Evolutionary conservation across 495 filamentous ascomycete genomes (phyloP).

Genomic region (Stereocaulon alpinum): DNA sequence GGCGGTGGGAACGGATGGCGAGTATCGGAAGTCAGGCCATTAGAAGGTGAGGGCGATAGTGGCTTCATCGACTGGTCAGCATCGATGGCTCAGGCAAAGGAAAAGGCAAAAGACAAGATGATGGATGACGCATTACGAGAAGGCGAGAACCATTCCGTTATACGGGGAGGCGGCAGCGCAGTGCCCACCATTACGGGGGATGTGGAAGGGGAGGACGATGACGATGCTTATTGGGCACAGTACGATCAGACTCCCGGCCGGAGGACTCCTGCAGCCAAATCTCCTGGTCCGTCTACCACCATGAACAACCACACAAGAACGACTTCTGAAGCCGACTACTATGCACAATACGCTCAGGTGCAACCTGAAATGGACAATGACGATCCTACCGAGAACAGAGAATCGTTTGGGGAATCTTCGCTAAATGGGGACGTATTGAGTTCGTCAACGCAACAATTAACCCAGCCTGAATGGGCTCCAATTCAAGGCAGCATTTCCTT

Average conservation of each 20-base stretch:
- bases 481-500: background rate
- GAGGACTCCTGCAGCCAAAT: slow-evolving; percentile 35
- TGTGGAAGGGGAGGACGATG: slow-evolving; percentile 53
- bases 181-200: slow-evolving; percentile 18
- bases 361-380: slow-evolving; percentile 87
- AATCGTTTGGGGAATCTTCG: slow-evolving; percentile 41
- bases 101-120: slow-evolving; percentile 29
- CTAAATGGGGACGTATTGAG: slow-evolving; percentile 42
- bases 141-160: slow-evolving; percentile 17
- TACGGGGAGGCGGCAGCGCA: background rate
- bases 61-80: slow-evolving; percentile 39
- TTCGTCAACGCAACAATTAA: slow-evolving; percentile 30
- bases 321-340: slow-evolving; percentile 66
- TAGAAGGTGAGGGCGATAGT: slow-evolving; percentile 33
- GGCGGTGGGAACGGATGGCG: slow-evolving; percentile 68
- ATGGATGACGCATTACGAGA: slow-evolving; percentile 32
- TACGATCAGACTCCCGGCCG: slow-evolving; percentile 79
- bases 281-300: slow-evolving; percentile 43
- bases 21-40: slow-evolving; percentile 64
- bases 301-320: slow-evolving; percentile 29
- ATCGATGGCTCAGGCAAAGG: slow-evolving; percentile 44
- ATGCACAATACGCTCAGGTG: slow-evolving; percentile 74
- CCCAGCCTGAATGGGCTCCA: slow-evolving; percentile 22
- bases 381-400: slow-evolving; percentile 57
- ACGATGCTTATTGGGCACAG: slow-evolving; percentile 88